Base-by-base conservation (phyloP, 352 stramenopile species). In the Globisporangium spinosum region DNA sequence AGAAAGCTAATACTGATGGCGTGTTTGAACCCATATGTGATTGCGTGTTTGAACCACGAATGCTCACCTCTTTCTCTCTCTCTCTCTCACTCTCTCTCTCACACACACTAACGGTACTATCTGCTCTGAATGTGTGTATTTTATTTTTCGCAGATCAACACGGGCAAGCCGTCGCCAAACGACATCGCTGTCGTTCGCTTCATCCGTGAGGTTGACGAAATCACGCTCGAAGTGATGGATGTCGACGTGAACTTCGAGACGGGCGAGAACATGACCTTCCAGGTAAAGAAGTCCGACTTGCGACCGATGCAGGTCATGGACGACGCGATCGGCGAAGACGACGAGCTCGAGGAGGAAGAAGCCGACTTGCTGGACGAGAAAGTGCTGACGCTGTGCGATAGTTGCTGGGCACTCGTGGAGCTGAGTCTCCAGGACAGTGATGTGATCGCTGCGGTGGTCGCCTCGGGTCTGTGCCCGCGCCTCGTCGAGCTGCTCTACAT, bases 181-280 rank as follows among this genome's bases (percentile, higher is more conserved):
- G 87, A 95, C 58, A 86, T 95, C 67, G 85, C 84, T 2, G 84
- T 94, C 45, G 87, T 95, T n/a, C 85, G 87, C 1, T 92, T 89
- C 63, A 74, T 95, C 22, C 84, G 85, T 10, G 79, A 93, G 63
- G 77, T 94, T 12, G 75, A 94, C 62, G 85, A 89, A n/a, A 68
- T 66, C 34, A 89, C 73, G 7, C 81, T 95, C 29, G 87, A 95
- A 65, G 85, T 95, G 60, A 85, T 95, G 74, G 87, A 95, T 56
- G 87, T 95, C 17, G 87, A 95, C 35, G 83, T 94, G 55, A 95
- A 95, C 69, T 95, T 92, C 62, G 87, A 95, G 65, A 94, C 87
- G 27, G 87, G 87, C 43, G 87, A 95, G 68, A 93, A 92, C 72
- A 83, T 89, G 73, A 72, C 89, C 13, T 95, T 95, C 68, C 69